These are phyloP conservation scores for Phialocephala sp. DNA, from an alignment of 2,329 filamentous ascomycete species.

Conservation along the genomic window DNA sequence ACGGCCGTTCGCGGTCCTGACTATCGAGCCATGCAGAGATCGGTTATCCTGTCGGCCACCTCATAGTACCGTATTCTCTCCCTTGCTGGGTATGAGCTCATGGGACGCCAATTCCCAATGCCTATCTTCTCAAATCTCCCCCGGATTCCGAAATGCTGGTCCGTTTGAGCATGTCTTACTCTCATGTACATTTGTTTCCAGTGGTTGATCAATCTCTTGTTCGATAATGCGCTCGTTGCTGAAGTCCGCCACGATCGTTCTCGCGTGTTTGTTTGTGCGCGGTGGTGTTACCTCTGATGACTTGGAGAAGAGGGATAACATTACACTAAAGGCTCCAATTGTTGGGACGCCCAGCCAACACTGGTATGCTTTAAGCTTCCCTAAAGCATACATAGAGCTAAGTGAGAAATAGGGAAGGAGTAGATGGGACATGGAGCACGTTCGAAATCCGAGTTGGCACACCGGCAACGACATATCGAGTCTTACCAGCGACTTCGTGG, in stretches of 20 bases:
- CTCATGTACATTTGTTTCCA: neutral
- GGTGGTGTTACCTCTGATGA: slow-evolving; percentile 2
- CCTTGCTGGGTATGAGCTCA: slow-evolving; percentile 26
- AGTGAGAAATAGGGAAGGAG: slow-evolving; percentile 39
- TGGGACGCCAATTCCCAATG: slow-evolving; percentile 7
- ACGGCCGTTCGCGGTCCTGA: neutral
- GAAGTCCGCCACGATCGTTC: slow-evolving; percentile 13
- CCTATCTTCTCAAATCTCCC: neutral
- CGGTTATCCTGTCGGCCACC: neutral
- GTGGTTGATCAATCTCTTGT: neutral
- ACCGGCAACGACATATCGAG: slow-evolving; percentile 45
- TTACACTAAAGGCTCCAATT: slow-evolving; percentile 31
- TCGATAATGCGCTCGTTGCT: slow-evolving; percentile 30
- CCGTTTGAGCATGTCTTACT: neutral
- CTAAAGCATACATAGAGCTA: neutral
- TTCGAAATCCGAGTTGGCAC: slow-evolving; percentile 49
- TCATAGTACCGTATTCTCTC: neutral
- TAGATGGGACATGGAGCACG: slow-evolving; percentile 49
- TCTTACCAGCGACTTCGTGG: slow-evolving; percentile 48
- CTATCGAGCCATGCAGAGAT: neutral
- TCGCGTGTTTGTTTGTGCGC: slow-evolving; percentile 5
- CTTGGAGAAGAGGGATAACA: slow-evolving; percentile 28
- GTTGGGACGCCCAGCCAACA: slow-evolving; percentile 30
- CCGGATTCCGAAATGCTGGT: neutral
- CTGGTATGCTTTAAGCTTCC: slow-evolving; percentile 24